A percentile compares a stretch with the other conserved stretches of the same genome.
Evolutionary conservation across 148 eudicot species (phyloP).

Genomic region (Simmondsia chinensis): DNA sequence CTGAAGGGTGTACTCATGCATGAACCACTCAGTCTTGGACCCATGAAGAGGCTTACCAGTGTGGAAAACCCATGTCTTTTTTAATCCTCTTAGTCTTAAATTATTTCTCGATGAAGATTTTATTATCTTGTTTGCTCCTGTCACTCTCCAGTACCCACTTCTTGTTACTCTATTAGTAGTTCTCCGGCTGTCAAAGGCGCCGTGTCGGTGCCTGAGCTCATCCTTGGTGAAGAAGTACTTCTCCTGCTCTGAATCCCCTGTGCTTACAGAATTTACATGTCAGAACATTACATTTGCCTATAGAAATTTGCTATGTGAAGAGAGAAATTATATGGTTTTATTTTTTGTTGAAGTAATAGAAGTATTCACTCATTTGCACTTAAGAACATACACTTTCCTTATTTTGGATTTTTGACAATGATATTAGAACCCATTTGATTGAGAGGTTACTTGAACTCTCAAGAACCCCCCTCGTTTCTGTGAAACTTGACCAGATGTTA

Average conservation of each 20-base stretch:
- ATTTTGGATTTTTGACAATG: too few species aligned
- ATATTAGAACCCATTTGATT: too few species aligned
- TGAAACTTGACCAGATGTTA: too few species aligned
- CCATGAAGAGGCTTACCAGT: slow-evolving; percentile 34
- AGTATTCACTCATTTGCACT: too few species aligned
- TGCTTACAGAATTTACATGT: too few species aligned
- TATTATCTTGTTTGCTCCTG: slow-evolving; percentile 27
- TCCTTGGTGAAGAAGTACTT: slow-evolving; percentile 29
- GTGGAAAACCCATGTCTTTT: slow-evolving; percentile 42
- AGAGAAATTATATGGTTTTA: not conserved
- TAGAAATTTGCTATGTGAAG: too few species aligned
- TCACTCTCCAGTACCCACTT: slow-evolving; percentile 30
- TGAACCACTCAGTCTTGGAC: slow-evolving; percentile 44
- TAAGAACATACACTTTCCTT: too few species aligned
- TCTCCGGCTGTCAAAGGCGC: too few species aligned
- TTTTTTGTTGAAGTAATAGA: too few species aligned
- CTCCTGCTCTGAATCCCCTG: slow-evolving; percentile 25
- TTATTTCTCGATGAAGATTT: slow-evolving; percentile 13
- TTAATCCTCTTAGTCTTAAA: slow-evolving; percentile 31
- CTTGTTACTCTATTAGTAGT: slow-evolving; percentile 14
- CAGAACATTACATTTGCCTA: not conserved
- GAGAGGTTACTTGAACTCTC: too few species aligned
- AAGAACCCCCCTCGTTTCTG: too few species aligned
- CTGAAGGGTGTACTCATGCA: slow-evolving; percentile 55
- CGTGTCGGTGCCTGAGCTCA: slow-evolving; percentile 13